phyloP scores from a whole-genome alignment of 345 rosid species.

The Melaleuca alternifolia region DNA sequence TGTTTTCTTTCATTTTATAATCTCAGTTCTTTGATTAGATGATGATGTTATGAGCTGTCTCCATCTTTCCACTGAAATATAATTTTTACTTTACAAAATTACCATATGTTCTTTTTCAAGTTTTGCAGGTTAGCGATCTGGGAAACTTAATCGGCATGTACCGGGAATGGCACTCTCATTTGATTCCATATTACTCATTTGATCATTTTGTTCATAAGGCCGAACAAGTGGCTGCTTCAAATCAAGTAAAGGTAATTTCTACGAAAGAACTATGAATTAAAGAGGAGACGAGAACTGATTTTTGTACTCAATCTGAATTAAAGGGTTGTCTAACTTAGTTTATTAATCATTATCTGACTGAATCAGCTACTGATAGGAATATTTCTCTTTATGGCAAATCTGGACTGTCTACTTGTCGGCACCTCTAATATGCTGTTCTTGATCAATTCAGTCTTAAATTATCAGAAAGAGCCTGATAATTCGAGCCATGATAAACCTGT shows the following conservation, averaged over 20 bases:
- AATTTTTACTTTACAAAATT: background rate
- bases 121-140: conserved; percentile 60
- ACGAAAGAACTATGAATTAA: background rate
- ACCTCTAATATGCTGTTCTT: background rate
- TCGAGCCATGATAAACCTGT: background rate
- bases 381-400: background rate
- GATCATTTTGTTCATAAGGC: conserved; percentile 79
- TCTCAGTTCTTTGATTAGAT: background rate
- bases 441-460: background rate
- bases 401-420: background rate
- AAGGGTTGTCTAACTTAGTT: background rate
- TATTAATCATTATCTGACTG: background rate
- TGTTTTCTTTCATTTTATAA: background rate
- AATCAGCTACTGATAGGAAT: background rate
- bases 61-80: background rate
- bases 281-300: background rate
- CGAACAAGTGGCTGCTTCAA: conserved; percentile 71
- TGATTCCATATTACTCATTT: conserved; percentile 73
- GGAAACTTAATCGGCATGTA: conserved; percentile 65
- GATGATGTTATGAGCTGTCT: background rate
- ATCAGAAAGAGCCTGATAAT: background rate
- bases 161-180: conserved; percentile 76
- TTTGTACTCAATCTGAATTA: background rate
- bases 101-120: background rate
- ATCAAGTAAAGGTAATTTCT: conserved; percentile 64